A percentile compares a stretch with the other conserved stretches of the same genome.
Evolutionary conservation across 306 rosid species (phyloP).

Genomic region (Herpetospermum pedunculosum): DNA sequence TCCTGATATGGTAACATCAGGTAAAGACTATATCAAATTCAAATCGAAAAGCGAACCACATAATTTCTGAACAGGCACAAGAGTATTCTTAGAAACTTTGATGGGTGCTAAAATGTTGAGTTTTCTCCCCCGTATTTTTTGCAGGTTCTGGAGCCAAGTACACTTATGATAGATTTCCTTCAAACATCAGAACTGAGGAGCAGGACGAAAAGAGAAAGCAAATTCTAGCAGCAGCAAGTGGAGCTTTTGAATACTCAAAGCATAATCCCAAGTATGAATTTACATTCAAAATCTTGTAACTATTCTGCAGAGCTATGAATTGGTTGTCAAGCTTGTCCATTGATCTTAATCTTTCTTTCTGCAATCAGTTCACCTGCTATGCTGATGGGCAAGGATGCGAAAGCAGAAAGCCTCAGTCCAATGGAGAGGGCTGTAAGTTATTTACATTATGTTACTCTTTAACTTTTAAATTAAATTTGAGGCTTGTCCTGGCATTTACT

Average conservation of each 20-base stretch:
- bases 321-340: slow-evolving; percentile 12
- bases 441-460: slow-evolving; percentile 6
- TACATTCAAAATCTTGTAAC: slow-evolving; percentile 1
- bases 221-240: slow-evolving; percentile 72
- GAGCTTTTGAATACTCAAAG: slow-evolving; percentile 69
- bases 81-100: background rate
- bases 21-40: slow-evolving; percentile 28
- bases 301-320: slow-evolving; percentile 8
- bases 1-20: slow-evolving; percentile 56
- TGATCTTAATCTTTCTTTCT: slow-evolving; percentile 12
- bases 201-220: slow-evolving; percentile 90
- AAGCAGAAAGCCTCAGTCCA: slow-evolving; percentile 69
- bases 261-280: slow-evolving; percentile 61
- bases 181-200: slow-evolving; percentile 66
- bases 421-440: slow-evolving; percentile 89
- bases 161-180: slow-evolving; percentile 82
- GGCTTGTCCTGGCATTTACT: slow-evolving; percentile 8
- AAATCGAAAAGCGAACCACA: background rate
- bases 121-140: slow-evolving; percentile 11
- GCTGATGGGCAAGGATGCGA: slow-evolving; percentile 54
- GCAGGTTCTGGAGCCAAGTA: slow-evolving; percentile 73
- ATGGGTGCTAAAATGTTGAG: background rate
- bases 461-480: slow-evolving; percentile 4
- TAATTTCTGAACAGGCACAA: background rate
- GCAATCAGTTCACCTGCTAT: slow-evolving; percentile 38